Conservation (phyloP, 2,329 filamentous ascomycete species). For the Beauveria scarabaeidicola region DNA sequence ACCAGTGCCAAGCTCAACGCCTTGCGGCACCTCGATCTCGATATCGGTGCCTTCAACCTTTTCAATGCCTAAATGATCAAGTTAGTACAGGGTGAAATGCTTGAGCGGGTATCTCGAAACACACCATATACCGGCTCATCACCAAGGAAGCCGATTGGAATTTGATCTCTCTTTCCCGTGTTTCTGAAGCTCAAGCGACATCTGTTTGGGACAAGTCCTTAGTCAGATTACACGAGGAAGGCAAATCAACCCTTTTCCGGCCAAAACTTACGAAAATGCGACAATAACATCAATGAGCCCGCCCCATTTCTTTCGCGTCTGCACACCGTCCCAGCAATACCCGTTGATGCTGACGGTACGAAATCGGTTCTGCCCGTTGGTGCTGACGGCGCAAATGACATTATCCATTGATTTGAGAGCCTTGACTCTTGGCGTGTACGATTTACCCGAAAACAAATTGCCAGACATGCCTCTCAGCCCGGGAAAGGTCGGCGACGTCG, state of each 20-base stretch:
- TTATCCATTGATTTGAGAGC: neutral
- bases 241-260: neutral
- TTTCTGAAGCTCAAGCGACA: neutral
- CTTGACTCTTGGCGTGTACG: neutral
- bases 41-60: conserved; percentile 18
- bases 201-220: neutral
- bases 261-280: neutral
- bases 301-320: neutral
- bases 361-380: neutral
- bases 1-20: neutral
- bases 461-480: neutral
- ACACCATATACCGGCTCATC: neutral
- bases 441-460: neutral
- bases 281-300: neutral
- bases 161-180: neutral
- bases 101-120: neutral
- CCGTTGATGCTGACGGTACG: neutral
- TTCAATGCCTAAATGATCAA: neutral
- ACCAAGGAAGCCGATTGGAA: neutral
- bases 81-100: neutral
- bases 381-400: neutral
- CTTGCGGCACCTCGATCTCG: neutral
- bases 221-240: neutral
- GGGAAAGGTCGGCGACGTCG: neutral
- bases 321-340: neutral